Evolutionary conservation across 495 filamentous ascomycete genomes (phyloP).

Genomic region (Oleoguttula mirabilis): DNA sequence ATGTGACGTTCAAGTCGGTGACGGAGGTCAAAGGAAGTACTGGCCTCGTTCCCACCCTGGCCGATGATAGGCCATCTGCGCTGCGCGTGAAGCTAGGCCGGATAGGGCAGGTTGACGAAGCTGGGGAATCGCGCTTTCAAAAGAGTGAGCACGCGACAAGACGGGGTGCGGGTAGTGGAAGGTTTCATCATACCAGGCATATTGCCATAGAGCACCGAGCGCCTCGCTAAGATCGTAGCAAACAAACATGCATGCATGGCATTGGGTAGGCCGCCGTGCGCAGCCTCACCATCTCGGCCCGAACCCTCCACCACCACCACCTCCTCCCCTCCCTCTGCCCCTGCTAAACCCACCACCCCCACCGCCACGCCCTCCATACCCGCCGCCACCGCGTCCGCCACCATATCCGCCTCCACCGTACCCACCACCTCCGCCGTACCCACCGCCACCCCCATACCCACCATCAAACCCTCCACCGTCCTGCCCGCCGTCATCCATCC

Average conservation of each 20-base stretch:
- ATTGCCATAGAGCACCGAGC: too few species aligned
- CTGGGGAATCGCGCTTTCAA: too few species aligned
- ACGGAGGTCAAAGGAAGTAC: too few species aligned
- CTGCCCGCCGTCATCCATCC: conserved; percentile 29
- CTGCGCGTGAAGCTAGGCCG: too few species aligned
- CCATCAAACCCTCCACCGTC: conserved; percentile 17
- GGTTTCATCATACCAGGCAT: too few species aligned
- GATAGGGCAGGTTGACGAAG: too few species aligned
- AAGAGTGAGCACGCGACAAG: too few species aligned
- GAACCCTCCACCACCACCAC: not conserved
- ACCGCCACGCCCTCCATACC: not conserved
- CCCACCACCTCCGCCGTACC: conserved; percentile 24
- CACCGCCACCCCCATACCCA: conserved; percentile 20
- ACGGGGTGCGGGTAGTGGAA: too few species aligned
- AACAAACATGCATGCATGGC: not conserved
- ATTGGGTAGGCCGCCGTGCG: not conserved
- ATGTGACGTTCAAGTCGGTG: too few species aligned
- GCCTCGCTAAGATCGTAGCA: too few species aligned
- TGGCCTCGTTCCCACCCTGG: too few species aligned
- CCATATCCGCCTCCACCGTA: conserved; percentile 7
- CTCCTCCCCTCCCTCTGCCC: not conserved
- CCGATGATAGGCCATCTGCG: too few species aligned
- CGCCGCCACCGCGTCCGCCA: not conserved
- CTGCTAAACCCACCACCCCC: conserved; percentile 1
- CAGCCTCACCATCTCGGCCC: conserved; percentile 1